Conservation (phyloP, 139 green algal species). For the Pseudopediastrum boryanum region DNA sequence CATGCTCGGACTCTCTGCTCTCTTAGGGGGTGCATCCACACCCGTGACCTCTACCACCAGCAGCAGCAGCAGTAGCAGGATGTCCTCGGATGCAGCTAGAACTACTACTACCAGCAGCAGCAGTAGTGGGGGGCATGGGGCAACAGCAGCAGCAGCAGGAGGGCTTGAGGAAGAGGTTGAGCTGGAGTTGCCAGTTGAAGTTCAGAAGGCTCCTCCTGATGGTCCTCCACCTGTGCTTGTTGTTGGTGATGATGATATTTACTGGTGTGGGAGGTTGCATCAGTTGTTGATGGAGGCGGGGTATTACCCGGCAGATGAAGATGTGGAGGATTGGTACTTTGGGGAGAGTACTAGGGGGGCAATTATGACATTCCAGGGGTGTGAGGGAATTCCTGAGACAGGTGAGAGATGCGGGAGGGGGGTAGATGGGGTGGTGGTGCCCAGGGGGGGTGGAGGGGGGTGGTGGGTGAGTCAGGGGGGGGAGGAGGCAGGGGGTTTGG, state of each 20-base stretch:
- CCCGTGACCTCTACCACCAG: no score
- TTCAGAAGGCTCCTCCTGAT: conserved; percentile 2
- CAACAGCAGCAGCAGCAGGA: background rate
- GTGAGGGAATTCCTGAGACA: conserved; percentile 67
- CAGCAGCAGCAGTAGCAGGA: no score
- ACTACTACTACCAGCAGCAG: no score
- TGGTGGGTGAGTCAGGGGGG: background rate
- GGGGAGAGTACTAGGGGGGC: conserved; percentile 47
- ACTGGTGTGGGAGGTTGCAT: conserved; percentile 77
- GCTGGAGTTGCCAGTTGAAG: background rate
- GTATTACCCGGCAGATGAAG: conserved; percentile 74
- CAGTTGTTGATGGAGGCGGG: conserved; percentile 54
- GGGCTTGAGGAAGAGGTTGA: background rate
- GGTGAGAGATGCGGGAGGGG: conserved; percentile 45
- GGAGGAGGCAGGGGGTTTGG: background rate
- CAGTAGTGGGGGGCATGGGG: no score
- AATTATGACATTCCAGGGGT: conserved; percentile 67
- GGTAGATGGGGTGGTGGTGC: no score
- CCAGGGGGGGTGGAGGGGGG: background rate
- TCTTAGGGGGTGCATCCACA: no score
- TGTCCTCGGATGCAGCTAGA: no score
- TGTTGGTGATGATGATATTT: conserved; percentile 80
- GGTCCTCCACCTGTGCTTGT: conserved; percentile 64
- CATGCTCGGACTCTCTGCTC: no score
- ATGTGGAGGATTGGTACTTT: conserved; percentile 61